Percentiles rank a stretch among this genome's conserved stretches.
phyloP scores from a whole-genome alignment of 1,284 basidiomycete species.

The Tylopilus sp. region DNA sequence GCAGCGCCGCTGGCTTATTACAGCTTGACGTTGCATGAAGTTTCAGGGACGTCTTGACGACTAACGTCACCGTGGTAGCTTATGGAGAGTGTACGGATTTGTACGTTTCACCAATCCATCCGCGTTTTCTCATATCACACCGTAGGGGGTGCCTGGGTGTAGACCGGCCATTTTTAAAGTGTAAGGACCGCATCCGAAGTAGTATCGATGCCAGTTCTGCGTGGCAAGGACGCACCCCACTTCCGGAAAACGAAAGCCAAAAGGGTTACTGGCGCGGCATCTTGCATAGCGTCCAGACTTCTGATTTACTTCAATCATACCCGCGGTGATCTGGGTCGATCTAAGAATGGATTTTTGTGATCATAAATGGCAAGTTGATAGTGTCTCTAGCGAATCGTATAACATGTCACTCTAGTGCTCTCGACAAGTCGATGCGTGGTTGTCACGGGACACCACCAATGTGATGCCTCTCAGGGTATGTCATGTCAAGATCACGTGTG shows the following conservation, averaged over 20 bases:
- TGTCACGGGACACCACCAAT: background rate
- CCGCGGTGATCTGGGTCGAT: background rate
- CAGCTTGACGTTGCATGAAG: constrained; percentile 10
- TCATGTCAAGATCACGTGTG: background rate
- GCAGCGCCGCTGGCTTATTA: constrained; percentile 10
- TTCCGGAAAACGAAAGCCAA: background rate
- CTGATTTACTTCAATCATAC: background rate
- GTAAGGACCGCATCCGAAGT: background rate
- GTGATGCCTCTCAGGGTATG: background rate
- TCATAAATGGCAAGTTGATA: constrained; percentile 1
- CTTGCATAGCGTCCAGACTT: constrained; percentile 1
- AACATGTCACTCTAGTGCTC: background rate
- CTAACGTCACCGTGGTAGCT: background rate
- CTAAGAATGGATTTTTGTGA: background rate
- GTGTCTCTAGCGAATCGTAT: background rate
- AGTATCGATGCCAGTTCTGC: background rate
- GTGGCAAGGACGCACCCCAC: background rate
- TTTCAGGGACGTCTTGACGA: constrained; percentile 1
- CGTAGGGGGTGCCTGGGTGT: background rate
- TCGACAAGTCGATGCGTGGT: background rate
- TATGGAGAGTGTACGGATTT: background rate
- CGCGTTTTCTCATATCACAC: background rate
- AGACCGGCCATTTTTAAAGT: background rate
- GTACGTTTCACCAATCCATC: background rate
- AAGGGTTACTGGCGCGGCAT: background rate